Conservation (phyloP, 495 filamentous ascomycete genomes). For the Podospora pseudoanserina region DNA sequence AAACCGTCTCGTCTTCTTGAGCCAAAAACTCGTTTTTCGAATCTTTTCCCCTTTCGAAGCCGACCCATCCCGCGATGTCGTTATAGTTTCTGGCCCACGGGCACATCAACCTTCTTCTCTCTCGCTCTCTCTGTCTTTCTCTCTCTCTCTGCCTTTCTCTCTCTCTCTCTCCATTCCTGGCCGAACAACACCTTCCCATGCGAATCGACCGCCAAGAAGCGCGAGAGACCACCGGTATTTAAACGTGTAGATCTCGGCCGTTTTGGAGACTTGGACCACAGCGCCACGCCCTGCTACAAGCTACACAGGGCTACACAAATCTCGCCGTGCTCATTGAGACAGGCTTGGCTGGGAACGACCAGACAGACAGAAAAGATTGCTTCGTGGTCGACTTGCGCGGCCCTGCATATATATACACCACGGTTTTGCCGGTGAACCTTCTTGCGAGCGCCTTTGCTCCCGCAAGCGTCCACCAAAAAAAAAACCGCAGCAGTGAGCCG, state of each 20-base stretch:
- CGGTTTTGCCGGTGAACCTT: neutral
- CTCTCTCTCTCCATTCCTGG: conserved; percentile 1
- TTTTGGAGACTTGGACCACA: conserved; percentile 24
- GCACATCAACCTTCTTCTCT: conserved; percentile 3
- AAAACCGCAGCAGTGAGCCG: conserved; percentile 5
- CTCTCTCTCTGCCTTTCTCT: conserved; percentile 5
- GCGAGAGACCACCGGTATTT: conserved; percentile 28
- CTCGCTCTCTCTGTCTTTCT: conserved; percentile 4
- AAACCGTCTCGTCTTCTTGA: conserved; percentile 9
- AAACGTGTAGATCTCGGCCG: conserved; percentile 31
- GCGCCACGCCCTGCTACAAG: conserved; percentile 27
- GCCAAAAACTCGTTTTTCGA: conserved; percentile 10
- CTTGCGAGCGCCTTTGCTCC: neutral
- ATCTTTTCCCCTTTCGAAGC: neutral
- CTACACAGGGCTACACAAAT: conserved; percentile 34
- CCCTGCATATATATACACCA: conserved; percentile 12
- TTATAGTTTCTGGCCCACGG: conserved; percentile 17
- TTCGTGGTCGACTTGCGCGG: conserved; percentile 5
- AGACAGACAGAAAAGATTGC: neutral
- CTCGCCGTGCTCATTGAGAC: conserved; percentile 22
- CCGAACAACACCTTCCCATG: neutral
- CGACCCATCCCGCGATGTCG: conserved; percentile 13
- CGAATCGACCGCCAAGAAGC: conserved; percentile 24
- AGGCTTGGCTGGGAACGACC: conserved; percentile 31
- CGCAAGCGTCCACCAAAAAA: neutral